phyloP scores from a whole-genome alignment of 345 rosid genomes.

The Isatis tinctoria region DNA sequence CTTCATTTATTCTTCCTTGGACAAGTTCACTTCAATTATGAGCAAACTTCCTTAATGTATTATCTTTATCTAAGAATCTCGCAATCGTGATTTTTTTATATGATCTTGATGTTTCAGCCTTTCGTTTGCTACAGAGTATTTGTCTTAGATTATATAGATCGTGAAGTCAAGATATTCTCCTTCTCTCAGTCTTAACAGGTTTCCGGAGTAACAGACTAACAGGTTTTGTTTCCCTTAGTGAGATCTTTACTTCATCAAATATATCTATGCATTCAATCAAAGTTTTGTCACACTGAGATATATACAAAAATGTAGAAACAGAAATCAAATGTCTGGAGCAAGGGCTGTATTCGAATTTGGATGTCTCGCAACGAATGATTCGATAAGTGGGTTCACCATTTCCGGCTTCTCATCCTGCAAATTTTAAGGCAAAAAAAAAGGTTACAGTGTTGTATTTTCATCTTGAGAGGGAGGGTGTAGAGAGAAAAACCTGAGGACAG shows the following conservation, averaged over 20 bases:
- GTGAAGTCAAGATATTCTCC: too few relatives aligned
- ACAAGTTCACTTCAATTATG: too few relatives aligned
- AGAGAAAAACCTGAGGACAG: slow-evolving; percentile 77
- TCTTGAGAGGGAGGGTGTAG: neutral
- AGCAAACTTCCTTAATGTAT: too few relatives aligned
- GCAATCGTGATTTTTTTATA: too few relatives aligned
- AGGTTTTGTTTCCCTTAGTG: neutral
- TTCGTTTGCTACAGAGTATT: too few relatives aligned
- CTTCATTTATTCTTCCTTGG: too few relatives aligned
- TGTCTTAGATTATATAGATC: too few relatives aligned
- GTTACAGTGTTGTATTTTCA: neutral
- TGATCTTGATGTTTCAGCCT: too few relatives aligned
- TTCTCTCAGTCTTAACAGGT: too few relatives aligned
- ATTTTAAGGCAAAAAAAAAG: neutral
- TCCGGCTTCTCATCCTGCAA: slow-evolving; percentile 86
- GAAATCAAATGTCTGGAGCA: neutral
- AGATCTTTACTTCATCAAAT: neutral
- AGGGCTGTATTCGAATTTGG: neutral
- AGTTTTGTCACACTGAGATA: neutral
- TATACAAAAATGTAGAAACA: neutral
- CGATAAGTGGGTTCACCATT: slow-evolving; percentile 77
- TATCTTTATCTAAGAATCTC: too few relatives aligned
- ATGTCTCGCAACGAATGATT: slow-evolving; percentile 71
- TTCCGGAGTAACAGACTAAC: too few relatives aligned
- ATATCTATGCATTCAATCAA: neutral